Base-by-base conservation (phyloP, 2,329 filamentous ascomycete genomes). In the Apiospora aurea region DNA sequence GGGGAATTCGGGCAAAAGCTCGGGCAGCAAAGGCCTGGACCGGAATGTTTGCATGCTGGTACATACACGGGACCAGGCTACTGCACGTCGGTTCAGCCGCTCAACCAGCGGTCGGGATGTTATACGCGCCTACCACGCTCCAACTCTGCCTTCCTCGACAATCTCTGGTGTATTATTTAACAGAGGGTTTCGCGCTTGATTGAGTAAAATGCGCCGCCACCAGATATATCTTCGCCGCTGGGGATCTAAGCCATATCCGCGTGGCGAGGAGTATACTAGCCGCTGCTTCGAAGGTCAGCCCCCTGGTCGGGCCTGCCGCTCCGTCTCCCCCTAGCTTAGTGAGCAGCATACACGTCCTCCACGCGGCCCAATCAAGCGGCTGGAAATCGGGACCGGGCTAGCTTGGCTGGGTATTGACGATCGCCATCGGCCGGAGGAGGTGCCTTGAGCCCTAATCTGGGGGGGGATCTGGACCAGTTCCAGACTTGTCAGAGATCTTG, bases 51-150 rank as follows among this genome's bases (percentile, higher is more conserved):
- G 18, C 29, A 34, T 64, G 34, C 7, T 13, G 41, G 18, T 64
- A 29, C 57, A 41, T 41, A 41, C 29, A 64, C 29, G 21, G n/a
- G 11, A 8, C 18, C 34, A 64, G 34, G 8, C 34, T 64, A 64
- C 57, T 64, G 57, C 57, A 64, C 34, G 57, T 64, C 18, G 18
- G 34, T 64, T 64, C 57, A 64, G 57, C 57, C n/a, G 34, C 57
- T 41, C 10, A 24, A 64, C 16, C 34, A 64, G 57, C 29, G 10
- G 34, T 18, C 29, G 8, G 21, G 34, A 2, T 18, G 29, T 41
- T 41, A 41, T 64, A 41, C 16, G 57, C 3, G 29, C 21, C n/a
- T n/a, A 34, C 34, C 57, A 64, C 18, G 5, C 57, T 4, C 53
- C 49, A 49, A 26, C 57, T 64, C 18, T 34, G 57, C 57, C 41